Evolutionary conservation across 2,329 filamentous ascomycete genomes (phyloP), one percentile per base, ranked within the genome.

Genomic region (Colletotrichum orbiculare): DNA sequence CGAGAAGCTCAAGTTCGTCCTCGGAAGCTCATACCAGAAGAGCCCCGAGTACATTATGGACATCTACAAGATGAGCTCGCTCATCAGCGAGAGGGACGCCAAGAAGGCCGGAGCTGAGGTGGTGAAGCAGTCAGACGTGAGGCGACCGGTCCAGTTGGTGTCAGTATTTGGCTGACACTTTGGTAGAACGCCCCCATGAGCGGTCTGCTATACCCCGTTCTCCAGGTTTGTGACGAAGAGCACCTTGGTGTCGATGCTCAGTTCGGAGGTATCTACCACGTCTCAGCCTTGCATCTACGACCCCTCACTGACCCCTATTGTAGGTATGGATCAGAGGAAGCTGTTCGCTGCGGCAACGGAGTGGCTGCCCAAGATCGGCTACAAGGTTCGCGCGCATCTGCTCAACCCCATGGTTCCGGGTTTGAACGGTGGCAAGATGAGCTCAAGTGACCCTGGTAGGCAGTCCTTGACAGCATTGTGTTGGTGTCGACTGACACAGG

Each of bases 331-430:
- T 73, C 94, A 97, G 80, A 83, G 94, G 65, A 97, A 97, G 80
- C 89, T 97, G 67, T 97, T 97, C 76, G 90, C 89, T 0, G 87
- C 94, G 4, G 94, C 95, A 5, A 91, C 91, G 69, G 95, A 97
- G 70, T 91, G 90, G 79, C 81, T 97, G 37, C 93, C 94, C 11
- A 93, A 91, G 77, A 81, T 99, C 52, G 94, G 93, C 54, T 97
- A 97, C 84, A 88, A 87, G 70, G 88, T 91, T 41, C 60, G 66
- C 53, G 67, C 67, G 41, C 67, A 93, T 77, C 72, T 94, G 60
- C 90, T 94, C 84, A 94, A 94, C 77, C 89, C 93, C 17, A 97
- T 98, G 91, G 91, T 98, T 15, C 90, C 94, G 0, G 95, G 96
- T 43, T 82, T 98, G 10, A 90, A 88, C 67, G 88, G 93, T 42